Percentiles rank a stretch among this genome's conserved stretches.
phyloP scores from a whole-genome alignment of 371 early-diverging fungal genomes.

The Saksenaea vasiformis region DNA sequence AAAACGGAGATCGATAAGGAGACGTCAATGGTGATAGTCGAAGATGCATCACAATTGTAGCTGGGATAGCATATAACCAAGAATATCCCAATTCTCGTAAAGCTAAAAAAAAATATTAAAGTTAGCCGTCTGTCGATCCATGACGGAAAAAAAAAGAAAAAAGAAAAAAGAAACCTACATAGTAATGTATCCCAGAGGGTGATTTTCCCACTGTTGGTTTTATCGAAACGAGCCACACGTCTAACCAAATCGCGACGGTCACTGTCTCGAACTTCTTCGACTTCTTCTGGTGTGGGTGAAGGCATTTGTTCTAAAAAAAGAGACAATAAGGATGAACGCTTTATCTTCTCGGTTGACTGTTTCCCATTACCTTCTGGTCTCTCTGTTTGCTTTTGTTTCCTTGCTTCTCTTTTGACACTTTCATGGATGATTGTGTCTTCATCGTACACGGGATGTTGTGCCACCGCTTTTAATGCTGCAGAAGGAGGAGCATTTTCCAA shows the following conservation, averaged over 20 bases:
- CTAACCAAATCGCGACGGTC: conserved; percentile 5
- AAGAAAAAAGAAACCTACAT: conserved; percentile 21
- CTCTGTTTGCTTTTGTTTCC: conserved; percentile 25
- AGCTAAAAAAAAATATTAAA: conserved; percentile 16
- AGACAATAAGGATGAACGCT: too few species aligned
- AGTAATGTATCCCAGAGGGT: conserved; percentile 37
- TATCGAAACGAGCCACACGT: conserved; percentile 33
- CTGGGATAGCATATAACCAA: conserved; percentile 37
- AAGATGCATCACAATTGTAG: conserved; percentile 40
- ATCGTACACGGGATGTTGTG: conserved; percentile 34
- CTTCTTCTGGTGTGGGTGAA: conserved; percentile 11
- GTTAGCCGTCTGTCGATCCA: neutral
- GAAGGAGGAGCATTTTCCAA: conserved; percentile 44
- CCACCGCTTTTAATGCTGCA: conserved; percentile 29
- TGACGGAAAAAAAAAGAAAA: too few species aligned
- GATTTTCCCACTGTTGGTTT: conserved; percentile 24
- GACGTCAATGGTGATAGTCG: conserved; percentile 45
- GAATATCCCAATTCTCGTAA: conserved; percentile 42
- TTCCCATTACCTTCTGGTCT: conserved; percentile 20
- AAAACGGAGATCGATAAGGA: conserved; percentile 44
- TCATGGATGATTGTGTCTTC: conserved; percentile 34
- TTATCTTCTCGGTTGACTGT: conserved; percentile 1
- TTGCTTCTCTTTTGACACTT: conserved; percentile 28
- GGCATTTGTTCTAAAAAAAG: conserved; percentile 6
- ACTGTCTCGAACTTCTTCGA: conserved; percentile 7